Evolutionary conservation across 139 green algal species (phyloP).

Genomic region (Chlorella vulgaris): DNA sequence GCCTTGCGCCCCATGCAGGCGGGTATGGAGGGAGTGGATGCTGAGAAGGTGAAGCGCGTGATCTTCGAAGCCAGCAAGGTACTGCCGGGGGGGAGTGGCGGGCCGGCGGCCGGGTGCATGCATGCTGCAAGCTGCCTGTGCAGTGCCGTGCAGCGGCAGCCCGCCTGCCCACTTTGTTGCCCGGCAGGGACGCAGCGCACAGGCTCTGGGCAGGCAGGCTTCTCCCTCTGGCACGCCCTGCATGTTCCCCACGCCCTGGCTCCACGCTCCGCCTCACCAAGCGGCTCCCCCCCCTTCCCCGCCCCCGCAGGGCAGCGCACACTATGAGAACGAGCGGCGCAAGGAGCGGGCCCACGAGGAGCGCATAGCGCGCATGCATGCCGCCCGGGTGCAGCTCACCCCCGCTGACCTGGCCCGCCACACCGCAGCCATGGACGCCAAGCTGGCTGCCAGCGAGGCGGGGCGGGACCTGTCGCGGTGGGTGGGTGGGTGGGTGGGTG

Average conservation of each 20-base stretch:
- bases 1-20: constrained; percentile 69
- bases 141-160: too few relatives aligned
- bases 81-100: not conserved
- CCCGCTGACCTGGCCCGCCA: constrained; percentile 55
- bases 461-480: constrained; percentile 69
- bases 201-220: too few relatives aligned
- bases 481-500: too few relatives aligned
- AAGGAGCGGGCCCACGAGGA: constrained; percentile 75
- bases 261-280: not conserved
- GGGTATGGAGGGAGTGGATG: constrained; percentile 78
- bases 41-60: constrained; percentile 72
- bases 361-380: constrained; percentile 58
- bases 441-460: constrained; percentile 70
- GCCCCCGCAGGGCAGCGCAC: constrained; percentile 45
- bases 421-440: constrained; percentile 54
- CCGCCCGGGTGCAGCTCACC: constrained; percentile 28
- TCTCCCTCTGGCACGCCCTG: too few relatives aligned
- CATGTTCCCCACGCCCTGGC: too few relatives aligned
- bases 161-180: too few relatives aligned
- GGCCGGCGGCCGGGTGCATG: not conserved
- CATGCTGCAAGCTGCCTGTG: not conserved
- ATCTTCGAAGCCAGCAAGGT: constrained; percentile 94
- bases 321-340: constrained; percentile 93
- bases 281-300: not conserved
- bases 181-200: too few relatives aligned